Conservation (phyloP, 1,284 basidiomycete genomes). For the Tylopilus sp. region DNA sequence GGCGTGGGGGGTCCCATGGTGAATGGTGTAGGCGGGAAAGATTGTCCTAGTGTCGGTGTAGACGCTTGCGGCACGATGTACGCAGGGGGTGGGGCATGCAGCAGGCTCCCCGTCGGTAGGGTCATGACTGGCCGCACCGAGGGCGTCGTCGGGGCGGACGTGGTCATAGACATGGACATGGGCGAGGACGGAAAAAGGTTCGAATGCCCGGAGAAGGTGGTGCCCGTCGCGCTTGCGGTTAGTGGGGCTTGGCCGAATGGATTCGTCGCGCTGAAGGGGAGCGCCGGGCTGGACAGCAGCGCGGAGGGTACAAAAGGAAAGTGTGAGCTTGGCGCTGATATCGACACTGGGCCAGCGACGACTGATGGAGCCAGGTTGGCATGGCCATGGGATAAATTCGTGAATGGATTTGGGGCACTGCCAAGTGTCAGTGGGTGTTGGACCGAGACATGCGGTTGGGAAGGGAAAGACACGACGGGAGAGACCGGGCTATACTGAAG, state of each 20-base stretch:
- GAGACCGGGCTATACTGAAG: conserved; percentile 41
- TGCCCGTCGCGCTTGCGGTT: not conserved
- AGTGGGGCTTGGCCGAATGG: conserved; percentile 19
- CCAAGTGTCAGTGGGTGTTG: conserved; percentile 11
- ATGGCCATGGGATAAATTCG: conserved; percentile 13
- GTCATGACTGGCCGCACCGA: conserved; percentile 5
- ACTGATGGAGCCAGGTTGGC: not conserved
- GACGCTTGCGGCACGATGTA: conserved; percentile 4
- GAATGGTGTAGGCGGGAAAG: conserved; percentile 13
- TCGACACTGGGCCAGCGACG: conserved; percentile 7
- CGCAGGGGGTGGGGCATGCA: conserved; percentile 9
- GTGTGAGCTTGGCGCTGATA: not conserved
- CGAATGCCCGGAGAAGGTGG: conserved; percentile 2
- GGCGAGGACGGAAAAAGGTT: conserved; percentile 19
- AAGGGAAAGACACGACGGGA: conserved; percentile 5
- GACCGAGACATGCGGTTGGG: conserved; percentile 10
- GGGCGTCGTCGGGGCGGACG: conserved; percentile 12
- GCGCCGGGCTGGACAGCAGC: conserved; percentile 15
- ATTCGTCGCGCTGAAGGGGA: conserved; percentile 14
- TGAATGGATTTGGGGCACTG: conserved; percentile 21
- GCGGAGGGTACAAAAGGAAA: conserved; percentile 9
- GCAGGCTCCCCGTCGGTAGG: conserved; percentile 5
- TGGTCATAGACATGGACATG: conserved; percentile 3
- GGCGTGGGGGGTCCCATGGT: not conserved
- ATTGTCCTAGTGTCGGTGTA: not conserved